phyloP scores from a whole-genome alignment of 2,329 filamentous ascomycete genomes.

The Microdochium paspali region DNA sequence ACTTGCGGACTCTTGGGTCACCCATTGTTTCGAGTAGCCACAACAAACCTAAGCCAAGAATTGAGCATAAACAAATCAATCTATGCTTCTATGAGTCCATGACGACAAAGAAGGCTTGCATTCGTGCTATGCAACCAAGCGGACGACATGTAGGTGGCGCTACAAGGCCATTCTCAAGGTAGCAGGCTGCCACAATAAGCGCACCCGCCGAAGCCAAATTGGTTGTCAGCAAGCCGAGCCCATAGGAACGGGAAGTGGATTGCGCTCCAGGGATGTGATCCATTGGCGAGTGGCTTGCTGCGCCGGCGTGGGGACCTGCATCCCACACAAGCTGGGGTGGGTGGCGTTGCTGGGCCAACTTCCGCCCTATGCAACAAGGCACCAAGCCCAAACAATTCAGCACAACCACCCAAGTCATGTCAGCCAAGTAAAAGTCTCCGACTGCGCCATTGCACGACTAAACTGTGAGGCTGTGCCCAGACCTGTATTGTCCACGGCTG shows the following conservation, averaged over 20 bases:
- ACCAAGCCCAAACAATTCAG: background rate
- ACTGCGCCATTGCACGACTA: background rate
- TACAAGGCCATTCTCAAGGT: too few relatives aligned
- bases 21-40: too few relatives aligned
- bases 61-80: too few relatives aligned
- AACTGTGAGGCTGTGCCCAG: too few relatives aligned
- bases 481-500: background rate
- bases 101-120: too few relatives aligned
- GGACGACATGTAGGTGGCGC: too few relatives aligned
- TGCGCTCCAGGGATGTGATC: background rate
- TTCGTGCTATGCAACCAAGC: too few relatives aligned
- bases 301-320: background rate
- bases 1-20: too few relatives aligned
- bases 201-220: background rate
- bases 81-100: too few relatives aligned
- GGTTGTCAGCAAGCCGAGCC: background rate
- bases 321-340: background rate
- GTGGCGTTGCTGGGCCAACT: constrained; percentile 3
- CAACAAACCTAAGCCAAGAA: too few relatives aligned
- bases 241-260: background rate
- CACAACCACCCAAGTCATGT: background rate
- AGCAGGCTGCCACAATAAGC: background rate
- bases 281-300: background rate
- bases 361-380: background rate
- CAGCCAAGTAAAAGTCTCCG: background rate